Conservation (phyloP, 331 rosid genomes). For the Erythrophleum ivorense region DNA sequence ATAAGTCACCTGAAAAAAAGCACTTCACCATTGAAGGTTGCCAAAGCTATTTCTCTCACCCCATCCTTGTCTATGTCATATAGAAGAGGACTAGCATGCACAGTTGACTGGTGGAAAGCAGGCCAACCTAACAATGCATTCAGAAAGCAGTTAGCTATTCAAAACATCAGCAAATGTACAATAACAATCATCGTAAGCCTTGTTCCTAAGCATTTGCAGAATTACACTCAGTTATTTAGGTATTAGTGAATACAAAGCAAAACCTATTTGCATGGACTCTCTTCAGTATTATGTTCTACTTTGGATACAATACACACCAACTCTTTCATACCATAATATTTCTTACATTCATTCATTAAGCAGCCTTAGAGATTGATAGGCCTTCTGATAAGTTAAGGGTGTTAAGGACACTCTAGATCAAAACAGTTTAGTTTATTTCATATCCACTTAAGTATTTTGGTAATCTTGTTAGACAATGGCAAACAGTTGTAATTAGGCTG, state of each 20-base stretch:
- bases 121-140: slow-evolving; percentile 88
- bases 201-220: slow-evolving; percentile 28
- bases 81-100: slow-evolving; percentile 91
- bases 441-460: neutral
- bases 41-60: slow-evolving; percentile 93
- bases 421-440: neutral
- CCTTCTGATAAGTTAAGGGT: slow-evolving; percentile 16
- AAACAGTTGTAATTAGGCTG: neutral
- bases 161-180: slow-evolving; percentile 29
- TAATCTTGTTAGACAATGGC: neutral
- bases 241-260: neutral
- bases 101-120: slow-evolving; percentile 99
- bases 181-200: slow-evolving; percentile 5
- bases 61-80: slow-evolving; percentile 98
- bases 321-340: slow-evolving; percentile 23
- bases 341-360: slow-evolving; percentile 6
- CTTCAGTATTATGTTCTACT: slow-evolving; percentile 13
- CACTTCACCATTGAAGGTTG: slow-evolving; percentile 96
- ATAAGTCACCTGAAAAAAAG: slow-evolving; percentile 86
- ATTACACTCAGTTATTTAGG: slow-evolving; percentile 6
- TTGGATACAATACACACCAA: slow-evolving; percentile 1
- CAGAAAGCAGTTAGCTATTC: slow-evolving; percentile 31
- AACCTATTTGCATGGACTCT: slow-evolving; percentile 1
- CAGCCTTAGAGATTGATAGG: neutral
- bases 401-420: slow-evolving; percentile 9